Evolutionary conservation across 805 yeast genomes (phyloP), one percentile per base, ranked within the genome.

Genomic region (Saccharomycopsis selenospora): DNA sequence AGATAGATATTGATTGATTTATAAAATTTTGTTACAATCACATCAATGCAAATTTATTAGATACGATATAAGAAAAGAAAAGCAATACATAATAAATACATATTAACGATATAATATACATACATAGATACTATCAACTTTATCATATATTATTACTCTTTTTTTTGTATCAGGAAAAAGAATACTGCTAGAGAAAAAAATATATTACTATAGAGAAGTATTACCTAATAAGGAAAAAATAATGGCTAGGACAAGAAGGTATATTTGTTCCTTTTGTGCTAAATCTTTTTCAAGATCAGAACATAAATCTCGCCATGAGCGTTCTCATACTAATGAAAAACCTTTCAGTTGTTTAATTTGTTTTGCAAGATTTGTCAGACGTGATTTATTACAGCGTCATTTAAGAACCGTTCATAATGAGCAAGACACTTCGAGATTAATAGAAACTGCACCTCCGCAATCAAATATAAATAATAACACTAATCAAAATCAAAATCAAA

Each of bases 231-330:
- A n/a, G n/a, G n/a, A n/a, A n/a, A n/a, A n/a, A 27, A 42, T 13
- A 14, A 58, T 57, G 61, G 59, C 60, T 11, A 67, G 81, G 36
- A 81, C 75, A 57, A 74, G 82, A 56, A 79, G 84, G 57, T 85
- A 84, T 63, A 75, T 82, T 36, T 85, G 95, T 65, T 79, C 85
- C 4, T 85, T 77, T 60, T 85, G 95, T 58, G 85, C 89, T 27
- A 70, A 90, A 54, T 82, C 87, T 4, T 85, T 85, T 59, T 78
- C 88, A n/a, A 67, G 93, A 45, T 76, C 85, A 8, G 93, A 85
- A 61, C 93, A 85, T 62, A 75, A 82, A 56, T 77, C 82, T 38
- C 73, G 93, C 43, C 93, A 85, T 58, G 91, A 85, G 62, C 66
- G 90, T 24, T 80, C 88, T 1, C 93, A 85, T 60, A 83, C 89